Evolutionary conservation across 179 eudicot genomes (phyloP), one percentile per base, ranked within the genome.

Genomic region (Silene coronaria): DNA sequence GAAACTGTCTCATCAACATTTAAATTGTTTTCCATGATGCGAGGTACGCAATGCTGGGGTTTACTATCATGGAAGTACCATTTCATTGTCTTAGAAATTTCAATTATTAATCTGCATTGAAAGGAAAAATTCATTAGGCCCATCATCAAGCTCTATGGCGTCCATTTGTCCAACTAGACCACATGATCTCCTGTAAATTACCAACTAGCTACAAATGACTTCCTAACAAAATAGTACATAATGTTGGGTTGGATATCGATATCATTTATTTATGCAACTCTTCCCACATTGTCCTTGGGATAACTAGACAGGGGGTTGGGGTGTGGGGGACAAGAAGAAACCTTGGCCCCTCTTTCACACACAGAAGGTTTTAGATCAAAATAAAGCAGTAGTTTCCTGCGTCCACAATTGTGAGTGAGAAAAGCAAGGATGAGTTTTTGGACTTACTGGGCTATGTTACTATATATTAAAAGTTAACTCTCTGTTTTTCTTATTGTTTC

Each of bases 1-100:
- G 91, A 92, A 86, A 83, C 90, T 71, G 77, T 89, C 76, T 77
- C 87, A 24, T 74, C 99, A 57, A 89, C 83, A 64, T 95, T 89
- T 72, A 86, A 77, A 42, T 88, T 92, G 79, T 83, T 84, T 75
- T 95, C 99, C 72, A 95, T 95, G 97, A 92, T 92, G 99, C 90
- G 99, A 85, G 97, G 99, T 94, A 86, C 48, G 60, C 28, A 66
- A 57, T 77, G 27, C 24, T 46, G 63, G 45, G 32, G 22, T 51
- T 26, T 67, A 14, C 34, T 70, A 51, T 51, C 74, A 26, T 53
- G 45, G 46, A 26, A 71, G 72, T 45, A 2, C 26, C 55, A 17
- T 71, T 36, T 26, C 30, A 13, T 53, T 26, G 36, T 53, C 19
- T 27, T 6, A 28, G 27, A 48, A 51, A 19, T 70, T 48, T 6